These are phyloP conservation scores for Sporothrix pseudoabietina DNA, from an alignment of 2,329 filamentous ascomycete genomes.

Conservation along the genomic window DNA sequence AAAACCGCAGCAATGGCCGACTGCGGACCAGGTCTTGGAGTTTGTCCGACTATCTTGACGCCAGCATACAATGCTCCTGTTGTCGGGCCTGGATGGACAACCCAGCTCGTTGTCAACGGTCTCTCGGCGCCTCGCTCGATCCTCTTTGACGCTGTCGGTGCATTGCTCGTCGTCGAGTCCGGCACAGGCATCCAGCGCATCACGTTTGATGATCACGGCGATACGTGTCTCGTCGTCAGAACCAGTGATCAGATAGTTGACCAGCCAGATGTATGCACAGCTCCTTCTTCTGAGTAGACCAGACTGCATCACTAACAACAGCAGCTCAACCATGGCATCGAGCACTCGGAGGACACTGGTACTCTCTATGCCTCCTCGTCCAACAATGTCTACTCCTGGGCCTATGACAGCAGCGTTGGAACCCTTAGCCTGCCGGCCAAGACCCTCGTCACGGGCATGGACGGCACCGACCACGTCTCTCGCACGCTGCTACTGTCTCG, in stretches of 20 bases:
- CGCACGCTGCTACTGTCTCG: conserved; percentile 66
- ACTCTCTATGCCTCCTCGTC: conserved; percentile 61
- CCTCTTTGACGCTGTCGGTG: conserved; percentile 50
- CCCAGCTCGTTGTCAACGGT: conserved; percentile 42
- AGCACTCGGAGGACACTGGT: conserved; percentile 55
- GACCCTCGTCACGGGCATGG: conserved; percentile 56
- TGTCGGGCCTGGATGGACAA: conserved; percentile 41
- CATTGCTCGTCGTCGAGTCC: conserved; percentile 47
- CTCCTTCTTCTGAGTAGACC: too few species aligned
- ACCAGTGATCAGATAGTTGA: not conserved
- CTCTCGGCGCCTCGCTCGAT: conserved; percentile 49
- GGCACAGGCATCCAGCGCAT: not conserved
- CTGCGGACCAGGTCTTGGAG: not conserved
- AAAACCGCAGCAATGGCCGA: not conserved
- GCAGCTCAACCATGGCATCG: conserved; percentile 60
- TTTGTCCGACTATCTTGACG: conserved; percentile 37
- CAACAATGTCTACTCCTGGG: conserved; percentile 64
- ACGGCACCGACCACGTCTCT: conserved; percentile 59
- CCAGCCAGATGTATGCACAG: not conserved
- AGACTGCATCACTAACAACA: not conserved
- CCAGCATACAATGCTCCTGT: conserved; percentile 39
- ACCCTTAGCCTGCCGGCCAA: conserved; percentile 49
- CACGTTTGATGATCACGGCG: conserved; percentile 9
- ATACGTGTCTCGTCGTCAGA: not conserved
- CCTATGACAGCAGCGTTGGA: conserved; percentile 59